Evolutionary conservation across 257 asterid species (phyloP).

Genomic region (Nicotiana tomentosiformis): DNA sequence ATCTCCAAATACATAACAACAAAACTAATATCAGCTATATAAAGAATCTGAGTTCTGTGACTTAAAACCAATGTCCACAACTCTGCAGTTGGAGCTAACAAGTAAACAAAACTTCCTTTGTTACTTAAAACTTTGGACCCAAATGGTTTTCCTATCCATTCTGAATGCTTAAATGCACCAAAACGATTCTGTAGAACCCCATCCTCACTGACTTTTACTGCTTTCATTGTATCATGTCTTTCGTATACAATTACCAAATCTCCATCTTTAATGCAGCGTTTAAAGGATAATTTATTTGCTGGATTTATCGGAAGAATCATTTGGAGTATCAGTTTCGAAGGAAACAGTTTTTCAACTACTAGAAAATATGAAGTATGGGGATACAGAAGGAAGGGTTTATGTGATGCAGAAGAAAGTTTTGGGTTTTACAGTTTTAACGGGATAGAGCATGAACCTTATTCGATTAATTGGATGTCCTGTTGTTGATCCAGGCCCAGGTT

Average conservation of each 20-base stretch:
- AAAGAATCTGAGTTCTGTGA: constrained; percentile 95
- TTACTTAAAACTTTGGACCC: constrained; percentile 82
- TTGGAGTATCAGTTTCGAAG: background rate
- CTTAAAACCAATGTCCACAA: constrained; percentile 90
- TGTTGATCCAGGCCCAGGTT: background rate
- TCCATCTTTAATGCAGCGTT: constrained; percentile 53
- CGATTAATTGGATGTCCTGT: background rate
- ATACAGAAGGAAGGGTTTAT: background rate
- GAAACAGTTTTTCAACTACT: background rate
- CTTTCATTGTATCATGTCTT: constrained; percentile 75
- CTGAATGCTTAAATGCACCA: constrained; percentile 80
- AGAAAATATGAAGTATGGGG: background rate
- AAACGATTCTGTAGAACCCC: constrained; percentile 80
- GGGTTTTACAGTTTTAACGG: background rate
- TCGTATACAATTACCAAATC: constrained; percentile 84
- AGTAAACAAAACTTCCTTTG: constrained; percentile 73
- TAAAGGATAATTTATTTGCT: constrained; percentile 44
- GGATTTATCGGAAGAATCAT: constrained; percentile 49
- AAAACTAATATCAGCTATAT: constrained; percentile 91
- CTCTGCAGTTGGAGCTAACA: constrained; percentile 95
- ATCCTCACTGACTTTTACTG: constrained; percentile 50
- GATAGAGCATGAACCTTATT: background rate
- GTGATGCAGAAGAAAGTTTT: too few relatives aligned
- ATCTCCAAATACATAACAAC: constrained; percentile 83
- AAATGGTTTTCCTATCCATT: constrained; percentile 86